phyloP scores from a whole-genome alignment of 257 asterid genomes.

The Nicotiana attenuata region DNA sequence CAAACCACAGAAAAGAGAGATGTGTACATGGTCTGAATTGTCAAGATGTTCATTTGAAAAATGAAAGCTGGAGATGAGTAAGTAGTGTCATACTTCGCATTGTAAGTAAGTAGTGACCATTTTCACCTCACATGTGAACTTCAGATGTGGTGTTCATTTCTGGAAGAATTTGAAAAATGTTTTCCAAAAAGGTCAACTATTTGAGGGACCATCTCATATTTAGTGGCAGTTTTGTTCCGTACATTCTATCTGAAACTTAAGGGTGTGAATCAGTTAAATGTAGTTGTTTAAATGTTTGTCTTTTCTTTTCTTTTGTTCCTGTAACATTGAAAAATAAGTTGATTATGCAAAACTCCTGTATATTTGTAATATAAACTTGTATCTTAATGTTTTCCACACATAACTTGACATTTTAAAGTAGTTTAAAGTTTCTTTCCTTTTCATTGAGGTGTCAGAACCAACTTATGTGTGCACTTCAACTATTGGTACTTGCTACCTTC shows the following conservation, averaged over 20 bases:
- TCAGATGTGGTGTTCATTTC: background rate
- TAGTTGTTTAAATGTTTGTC: background rate
- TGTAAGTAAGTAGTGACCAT: background rate
- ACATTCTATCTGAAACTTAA: background rate
- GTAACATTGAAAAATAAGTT: background rate
- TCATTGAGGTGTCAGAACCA: no score
- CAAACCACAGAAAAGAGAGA: background rate
- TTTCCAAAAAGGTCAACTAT: background rate
- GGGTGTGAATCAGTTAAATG: background rate
- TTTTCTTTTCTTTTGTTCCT: background rate
- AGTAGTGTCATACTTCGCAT: background rate
- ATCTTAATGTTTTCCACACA: background rate
- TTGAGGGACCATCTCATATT: background rate
- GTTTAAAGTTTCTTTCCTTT: no score
- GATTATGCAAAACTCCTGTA: background rate
- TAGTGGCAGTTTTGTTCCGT: slow-evolving; percentile 4
- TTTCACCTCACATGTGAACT: background rate
- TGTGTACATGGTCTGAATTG: background rate
- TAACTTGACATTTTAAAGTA: no score
- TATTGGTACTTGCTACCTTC: no score
- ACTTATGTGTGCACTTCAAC: no score
- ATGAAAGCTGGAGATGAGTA: background rate
- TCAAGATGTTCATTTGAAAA: background rate
- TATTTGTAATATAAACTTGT: background rate
- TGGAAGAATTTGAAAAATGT: background rate